Evolutionary conservation across 139 green algal genomes (phyloP).

Genomic region (Chlamydomonas sphaeroides): DNA sequence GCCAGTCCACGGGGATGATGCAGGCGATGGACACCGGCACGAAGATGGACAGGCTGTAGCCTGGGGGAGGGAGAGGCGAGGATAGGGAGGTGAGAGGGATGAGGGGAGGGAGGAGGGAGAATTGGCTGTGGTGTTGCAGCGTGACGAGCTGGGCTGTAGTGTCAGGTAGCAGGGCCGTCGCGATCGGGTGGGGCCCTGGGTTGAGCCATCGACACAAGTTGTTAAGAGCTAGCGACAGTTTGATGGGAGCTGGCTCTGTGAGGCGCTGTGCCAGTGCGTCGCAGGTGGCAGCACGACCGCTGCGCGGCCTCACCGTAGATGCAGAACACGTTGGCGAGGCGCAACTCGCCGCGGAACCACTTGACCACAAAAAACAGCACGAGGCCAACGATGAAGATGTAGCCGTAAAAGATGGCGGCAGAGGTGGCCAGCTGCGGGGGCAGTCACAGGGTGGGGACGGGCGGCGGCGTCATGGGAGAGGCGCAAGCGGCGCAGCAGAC

Average conservation of each 20-base stretch:
- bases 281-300: no score
- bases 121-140: no score
- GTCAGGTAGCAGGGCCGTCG: no score
- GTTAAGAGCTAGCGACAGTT: no score
- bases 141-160: no score
- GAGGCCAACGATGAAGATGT: conserved; percentile 74
- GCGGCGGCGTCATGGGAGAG: no score
- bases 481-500: not conserved
- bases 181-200: no score
- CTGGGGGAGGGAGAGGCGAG: conserved; percentile 3
- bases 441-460: not conserved
- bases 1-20: conserved; percentile 70
- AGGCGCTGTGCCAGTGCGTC: no score
- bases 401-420: conserved; percentile 88
- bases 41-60: conserved; percentile 84
- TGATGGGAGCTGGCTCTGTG: no score
- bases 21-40: conserved; percentile 82
- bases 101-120: no score
- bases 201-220: no score
- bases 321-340: conserved; percentile 81
- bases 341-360: conserved; percentile 68
- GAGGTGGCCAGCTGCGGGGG: conserved; percentile 61
- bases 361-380: conserved; percentile 66
- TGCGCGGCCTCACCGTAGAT: conserved; percentile 88
- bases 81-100: no score